These are phyloP conservation scores for Cutaneotrichosporon spelunceum DNA, from an alignment of 1,284 basidiomycete species.

Conservation along the genomic window DNA sequence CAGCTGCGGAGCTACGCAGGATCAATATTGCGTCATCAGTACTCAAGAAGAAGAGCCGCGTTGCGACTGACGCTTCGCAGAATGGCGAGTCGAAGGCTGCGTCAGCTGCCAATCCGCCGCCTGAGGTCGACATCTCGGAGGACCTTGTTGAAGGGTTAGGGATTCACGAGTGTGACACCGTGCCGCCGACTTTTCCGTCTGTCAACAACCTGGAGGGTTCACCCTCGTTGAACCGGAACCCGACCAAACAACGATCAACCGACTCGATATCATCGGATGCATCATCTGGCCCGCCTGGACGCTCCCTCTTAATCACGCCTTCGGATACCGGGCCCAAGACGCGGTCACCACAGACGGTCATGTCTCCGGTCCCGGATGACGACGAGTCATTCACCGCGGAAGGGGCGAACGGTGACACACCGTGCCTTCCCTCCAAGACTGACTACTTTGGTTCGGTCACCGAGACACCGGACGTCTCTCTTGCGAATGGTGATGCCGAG, in stretches of 20 bases:
- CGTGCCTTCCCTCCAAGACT: background rate
- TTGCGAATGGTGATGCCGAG: constrained; percentile 1
- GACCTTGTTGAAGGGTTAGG: constrained; percentile 18
- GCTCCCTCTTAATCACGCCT: constrained; percentile 20
- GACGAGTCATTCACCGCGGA: background rate
- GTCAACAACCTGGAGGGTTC: background rate
- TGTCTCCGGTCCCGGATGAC: background rate
- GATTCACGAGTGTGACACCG: constrained; percentile 10
- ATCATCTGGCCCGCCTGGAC: constrained; percentile 17
- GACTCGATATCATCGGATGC: constrained; percentile 16
- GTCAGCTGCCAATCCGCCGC: background rate
- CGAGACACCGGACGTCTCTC: background rate
- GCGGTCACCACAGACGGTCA: background rate
- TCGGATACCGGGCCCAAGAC: constrained; percentile 11
- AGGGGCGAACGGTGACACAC: background rate
- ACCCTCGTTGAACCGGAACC: background rate
- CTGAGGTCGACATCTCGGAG: constrained; percentile 4
- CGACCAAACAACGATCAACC: constrained; percentile 13
- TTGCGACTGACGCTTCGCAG: constrained; percentile 15
- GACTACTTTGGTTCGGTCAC: constrained; percentile 3
- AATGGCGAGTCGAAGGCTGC: constrained; percentile 18
- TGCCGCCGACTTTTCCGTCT: constrained; percentile 17
- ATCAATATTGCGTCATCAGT: constrained; percentile 38
- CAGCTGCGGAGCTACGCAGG: constrained; percentile 33
- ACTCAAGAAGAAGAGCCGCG: constrained; percentile 35